Evolutionary conservation across 768 basidiomycete genomes (phyloP), one percentile per base, ranked within the genome.

Genomic region (Neoboletus magnificus): DNA sequence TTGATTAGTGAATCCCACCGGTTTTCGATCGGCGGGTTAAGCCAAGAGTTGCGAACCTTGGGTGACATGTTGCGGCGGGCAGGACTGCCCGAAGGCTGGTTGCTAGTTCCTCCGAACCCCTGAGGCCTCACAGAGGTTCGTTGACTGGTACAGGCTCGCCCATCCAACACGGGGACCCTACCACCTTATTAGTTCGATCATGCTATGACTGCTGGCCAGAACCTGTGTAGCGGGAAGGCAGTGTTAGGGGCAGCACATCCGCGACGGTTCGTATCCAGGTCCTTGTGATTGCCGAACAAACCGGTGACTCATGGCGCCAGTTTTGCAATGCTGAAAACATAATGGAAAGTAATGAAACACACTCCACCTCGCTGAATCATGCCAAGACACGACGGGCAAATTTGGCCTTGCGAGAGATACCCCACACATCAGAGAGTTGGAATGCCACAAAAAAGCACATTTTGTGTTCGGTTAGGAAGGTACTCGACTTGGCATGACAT

Each of bases 361-460:
- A 8, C n/a, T 5, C 33, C 33, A 33, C 33, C 13, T 33, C 33
- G 12, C 29, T 54, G 36, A 29, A 23, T n/a, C 39, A 6, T 37
- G 12, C 9, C 18, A 42, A 20, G 50, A 33, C 51, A 52, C 40
- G 46, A 29, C 52, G 63, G 56, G 48, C 7, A 59, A 40, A 18
- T 15, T 46, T 55, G 35, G 32, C 63, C 63, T 49, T 55, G 18
- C n/a, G 8, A 5, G 25, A 27, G 35, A 35, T 11, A 42, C 4
- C 29, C 18, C 13, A 11, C 45, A 33, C 15, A 16, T 37, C n/a
- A n/a, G n/a, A n/a, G n/a, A n/a, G n/a, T n/a, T n/a, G n/a, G n/a
- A n/a, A n/a, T n/a, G n/a, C n/a, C n/a, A n/a, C n/a, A n/a, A n/a
- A n/a, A n/a, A n/a, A n/a, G n/a, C n/a, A n/a, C n/a, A n/a, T n/a